Evolutionary conservation across 768 basidiomycete species (phyloP), one percentile per base, ranked within the genome.

Genomic region (Suillus americanus): DNA sequence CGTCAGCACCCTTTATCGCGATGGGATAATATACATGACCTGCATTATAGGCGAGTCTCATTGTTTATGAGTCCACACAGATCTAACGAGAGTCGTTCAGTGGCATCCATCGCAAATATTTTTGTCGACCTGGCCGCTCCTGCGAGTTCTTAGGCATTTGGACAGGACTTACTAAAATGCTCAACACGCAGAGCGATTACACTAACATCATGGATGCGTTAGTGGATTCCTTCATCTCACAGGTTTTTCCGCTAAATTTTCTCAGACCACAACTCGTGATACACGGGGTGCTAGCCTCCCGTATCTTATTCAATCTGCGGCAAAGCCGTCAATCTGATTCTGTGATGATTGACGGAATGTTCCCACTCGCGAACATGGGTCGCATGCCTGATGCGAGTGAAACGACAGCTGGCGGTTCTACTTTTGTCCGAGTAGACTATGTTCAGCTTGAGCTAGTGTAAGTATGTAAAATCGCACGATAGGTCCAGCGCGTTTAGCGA

Each of bases 251-350:
- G 14, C 35, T 55, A 13, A 35, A 14, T 60, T 18, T 23, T 30
- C 60, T 51, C 23, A 55, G 61, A 25, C 35, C 50, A 6, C 51
- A 62, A 37, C 33, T 62, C 16, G 51, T 56, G 7, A 23, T 62
- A 9, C 50, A 56, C 33, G 25, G 61, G 5, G 8, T 62, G 14
- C 13, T 62, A 28, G 61, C 61, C 37, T 62, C 50, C 38, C 61
- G 51, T 35, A 62, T 62, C 23, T n/a, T 62, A 62, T 38, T 62
- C 53, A 54, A 62, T 54, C 35, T 62, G 35, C 23, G 61, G 6
- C 23, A 5, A 10, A 30, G 62, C 7, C 28, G 61, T 23, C 37
- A 16, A 8, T 38, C 37, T 25, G 23, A 25, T 6, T 38, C 37
- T 3, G 37, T 1, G 23, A 18, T 18, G 1, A 16, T 57, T 10